Base-by-base conservation (phyloP, 257 asterid species). In the Anisodus tanguticus region DNA sequence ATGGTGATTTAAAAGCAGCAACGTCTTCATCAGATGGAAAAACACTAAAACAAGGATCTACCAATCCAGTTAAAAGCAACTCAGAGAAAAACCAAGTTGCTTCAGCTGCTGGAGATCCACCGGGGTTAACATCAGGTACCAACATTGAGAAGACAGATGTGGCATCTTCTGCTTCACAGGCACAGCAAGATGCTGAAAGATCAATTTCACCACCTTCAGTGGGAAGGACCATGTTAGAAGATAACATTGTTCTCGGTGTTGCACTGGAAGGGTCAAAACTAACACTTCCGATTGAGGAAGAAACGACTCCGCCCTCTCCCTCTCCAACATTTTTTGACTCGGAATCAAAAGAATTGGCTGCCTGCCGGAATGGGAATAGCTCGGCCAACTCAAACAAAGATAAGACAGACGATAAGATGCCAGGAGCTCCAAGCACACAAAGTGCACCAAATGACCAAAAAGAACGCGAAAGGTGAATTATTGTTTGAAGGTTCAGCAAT, bases 191-290 rank as follows among this genome's bases (percentile, higher is more conserved):
- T 8, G 84, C 91, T 17, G 86, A 62, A 35, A 90, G 88, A 85
- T 87, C 88, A 67, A 58, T 17, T 17, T 35, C 89, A 62, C 91
- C 88, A 68, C 83, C 91, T 45, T 86, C 78, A 71, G 70, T 11
- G 84, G 84, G 62, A 66, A 81, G 84, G 11, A 62, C 84, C 9
- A 64, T 81, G 71, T 80, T 93, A 76, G 98, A 95, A 90, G 99
- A 96, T 82, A 96, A 94, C 67, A 93, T 96, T 83, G 95, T 96
- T 66, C 98, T 96, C 43, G 99, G 99, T 41, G 99, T 96, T 87
- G 98, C 98, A 67, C 87, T 96, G 85, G 98, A 93, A 82, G 99
- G 98, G 13, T 94, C 98, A 9, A 96, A 94, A 91, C 90, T 98
- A 89, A 96, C 99, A 83, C 94, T 96, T 35, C 98, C 98, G 22